Conservation (phyloP, 2,329 filamentous ascomycete species). For the Colletotrichum sp. region DNA sequence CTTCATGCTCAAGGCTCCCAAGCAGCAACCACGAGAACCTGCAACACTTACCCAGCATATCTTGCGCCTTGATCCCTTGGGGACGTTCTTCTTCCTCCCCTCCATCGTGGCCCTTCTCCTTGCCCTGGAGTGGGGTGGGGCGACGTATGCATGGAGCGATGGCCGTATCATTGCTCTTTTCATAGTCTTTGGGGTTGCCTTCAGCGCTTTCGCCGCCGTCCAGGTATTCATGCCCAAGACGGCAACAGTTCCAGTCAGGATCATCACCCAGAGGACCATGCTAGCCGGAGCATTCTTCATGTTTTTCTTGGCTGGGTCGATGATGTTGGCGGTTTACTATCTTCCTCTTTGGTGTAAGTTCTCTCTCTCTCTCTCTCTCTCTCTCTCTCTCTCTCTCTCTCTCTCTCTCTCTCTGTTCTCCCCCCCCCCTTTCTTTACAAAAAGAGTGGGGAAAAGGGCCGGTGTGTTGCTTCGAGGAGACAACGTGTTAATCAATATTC, state of each 20-base stretch:
- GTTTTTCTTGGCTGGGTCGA: slow-evolving; percentile 51
- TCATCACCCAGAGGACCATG: slow-evolving; percentile 62
- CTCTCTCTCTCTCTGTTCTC: no score
- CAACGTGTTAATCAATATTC: slow-evolving; percentile 2
- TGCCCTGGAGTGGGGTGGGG: slow-evolving; percentile 68
- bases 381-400: neutral
- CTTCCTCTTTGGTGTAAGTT: slow-evolving; percentile 60
- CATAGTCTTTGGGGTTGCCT: slow-evolving; percentile 51
- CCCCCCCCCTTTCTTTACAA: neutral
- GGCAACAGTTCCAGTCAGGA: slow-evolving; percentile 59
- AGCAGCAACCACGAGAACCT: slow-evolving; percentile 28
- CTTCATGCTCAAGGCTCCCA: slow-evolving; percentile 51
- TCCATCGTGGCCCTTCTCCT: slow-evolving; percentile 64
- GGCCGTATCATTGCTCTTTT: slow-evolving; percentile 61
- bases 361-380: neutral
- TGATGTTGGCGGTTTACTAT: slow-evolving; percentile 61
- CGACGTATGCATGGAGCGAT: slow-evolving; percentile 55
- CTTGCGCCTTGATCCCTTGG: slow-evolving; percentile 61
- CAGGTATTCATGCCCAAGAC: slow-evolving; percentile 59
- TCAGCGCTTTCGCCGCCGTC: slow-evolving; percentile 52
- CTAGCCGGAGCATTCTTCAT: slow-evolving; percentile 50
- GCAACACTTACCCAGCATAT: slow-evolving; percentile 46
- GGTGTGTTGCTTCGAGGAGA: neutral
- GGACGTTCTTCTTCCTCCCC: slow-evolving; percentile 65
- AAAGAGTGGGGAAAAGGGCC: no score